Percentiles rank a stretch among this genome's conserved stretches.
phyloP scores from a whole-genome alignment of 2,329 filamentous ascomycete genomes.

The Exophiala sp. region DNA sequence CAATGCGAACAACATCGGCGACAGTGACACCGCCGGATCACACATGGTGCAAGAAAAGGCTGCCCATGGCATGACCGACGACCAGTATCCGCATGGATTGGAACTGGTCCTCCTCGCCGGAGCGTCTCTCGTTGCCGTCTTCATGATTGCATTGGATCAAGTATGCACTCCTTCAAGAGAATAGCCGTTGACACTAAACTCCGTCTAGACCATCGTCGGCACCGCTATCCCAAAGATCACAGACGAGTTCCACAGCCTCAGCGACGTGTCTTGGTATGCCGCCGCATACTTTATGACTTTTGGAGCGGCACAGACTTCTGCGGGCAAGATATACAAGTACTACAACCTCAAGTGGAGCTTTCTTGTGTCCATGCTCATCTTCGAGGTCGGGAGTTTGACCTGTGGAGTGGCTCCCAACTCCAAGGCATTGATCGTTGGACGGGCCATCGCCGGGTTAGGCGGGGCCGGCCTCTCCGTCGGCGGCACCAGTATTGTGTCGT shows the following conservation, averaged over 20 bases:
- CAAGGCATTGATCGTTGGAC: slow-evolving; percentile 48
- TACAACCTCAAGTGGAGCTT: slow-evolving; percentile 40
- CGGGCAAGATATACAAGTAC: slow-evolving; percentile 47
- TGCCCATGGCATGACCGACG: neutral
- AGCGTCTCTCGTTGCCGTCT: neutral
- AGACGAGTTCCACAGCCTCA: slow-evolving; percentile 36
- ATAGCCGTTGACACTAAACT: neutral
- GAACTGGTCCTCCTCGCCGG: slow-evolving; percentile 1
- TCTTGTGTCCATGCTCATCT: slow-evolving; percentile 34
- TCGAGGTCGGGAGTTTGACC: slow-evolving; percentile 52
- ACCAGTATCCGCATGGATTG: slow-evolving; percentile 5
- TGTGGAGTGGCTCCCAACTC: slow-evolving; percentile 51
- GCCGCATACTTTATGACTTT: slow-evolving; percentile 43
- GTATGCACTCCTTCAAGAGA: neutral
- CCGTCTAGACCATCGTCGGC: slow-evolving; percentile 26
- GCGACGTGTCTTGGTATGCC: slow-evolving; percentile 38
- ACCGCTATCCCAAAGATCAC: slow-evolving; percentile 26
- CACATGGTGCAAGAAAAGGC: neutral
- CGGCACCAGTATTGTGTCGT: slow-evolving; percentile 47
- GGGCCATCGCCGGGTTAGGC: slow-evolving; percentile 50
- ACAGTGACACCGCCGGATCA: neutral
- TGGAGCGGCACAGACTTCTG: slow-evolving; percentile 42
- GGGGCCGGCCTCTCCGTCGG: slow-evolving; percentile 50
- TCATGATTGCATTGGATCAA: slow-evolving; percentile 2
- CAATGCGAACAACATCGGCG: neutral